Base-by-base conservation (phyloP, 805 yeast species). In the Candida bentonensis region DNA sequence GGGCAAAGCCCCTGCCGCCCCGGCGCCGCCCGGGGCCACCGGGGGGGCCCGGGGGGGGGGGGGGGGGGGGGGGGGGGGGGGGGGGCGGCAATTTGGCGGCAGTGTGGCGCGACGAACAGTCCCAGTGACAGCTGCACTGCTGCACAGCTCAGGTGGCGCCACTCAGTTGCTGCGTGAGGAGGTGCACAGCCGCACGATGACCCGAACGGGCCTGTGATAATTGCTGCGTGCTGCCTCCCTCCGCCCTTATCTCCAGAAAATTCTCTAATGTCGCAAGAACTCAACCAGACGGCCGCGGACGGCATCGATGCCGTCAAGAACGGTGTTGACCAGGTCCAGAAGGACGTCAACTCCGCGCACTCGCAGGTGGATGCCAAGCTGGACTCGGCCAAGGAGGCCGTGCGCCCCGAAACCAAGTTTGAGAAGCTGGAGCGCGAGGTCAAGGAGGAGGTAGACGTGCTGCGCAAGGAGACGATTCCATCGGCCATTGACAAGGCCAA, bases 381-480 rank as follows among this genome's bases (percentile, higher is more conserved):
- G 13, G 36, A 30, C 20, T 11, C 7, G 17, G 20, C 36, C 17
- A 30, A 30, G 20, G 36, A 30, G 7, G 13, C 36, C 20, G 20
- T 30, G 7, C 36, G 13, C 36, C 36, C 36, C 7, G 36, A 30
- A 30, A 30, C 13, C 36, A 30, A 30, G 36, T n/a, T 30, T 9
- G 36, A 30, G 20, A 30, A 30, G 36, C 5, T 30, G 11, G 36
- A 30, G 36, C 36, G 36, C 36, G 36, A 30, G 20, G 36, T 30
- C 36, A 30, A 30, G 36, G 36, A 30, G 36, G 36, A 30, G 17
- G 36, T 30, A 15, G n/a, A 5, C 36, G n/a, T 4, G 5, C n/a
- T 30, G 20, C 7, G n/a, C 17, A 15, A 30, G 5, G 36, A 30
- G 11, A 30, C 11, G 17, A 9, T 30, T 9, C 36, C 36, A 15